Conservation (phyloP, 164 flowering plant species). For the Euptelea pleiosperma region DNA sequence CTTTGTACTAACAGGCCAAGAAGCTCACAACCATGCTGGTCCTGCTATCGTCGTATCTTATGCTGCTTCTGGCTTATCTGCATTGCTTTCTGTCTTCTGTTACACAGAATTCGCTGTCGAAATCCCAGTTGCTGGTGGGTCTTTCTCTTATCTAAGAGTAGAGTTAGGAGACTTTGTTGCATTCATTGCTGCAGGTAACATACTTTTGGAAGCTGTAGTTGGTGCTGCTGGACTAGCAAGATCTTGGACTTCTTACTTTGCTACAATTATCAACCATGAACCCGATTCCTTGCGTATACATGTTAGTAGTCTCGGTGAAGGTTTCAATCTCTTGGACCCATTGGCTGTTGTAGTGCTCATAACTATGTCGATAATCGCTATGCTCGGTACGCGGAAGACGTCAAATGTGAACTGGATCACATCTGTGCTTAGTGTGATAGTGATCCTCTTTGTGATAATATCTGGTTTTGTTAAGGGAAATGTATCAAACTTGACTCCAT, state of each 20-base stretch:
- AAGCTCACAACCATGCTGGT: conserved; percentile 57
- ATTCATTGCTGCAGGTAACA: conserved; percentile 67
- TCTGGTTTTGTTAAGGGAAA: conserved; percentile 48
- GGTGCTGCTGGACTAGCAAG: conserved; percentile 76
- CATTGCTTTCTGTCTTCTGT: conserved; percentile 67
- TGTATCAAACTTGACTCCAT: conserved; percentile 48
- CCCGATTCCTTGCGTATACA: conserved; percentile 48
- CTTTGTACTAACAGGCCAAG: conserved; percentile 67
- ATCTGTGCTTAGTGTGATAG: conserved; percentile 31
- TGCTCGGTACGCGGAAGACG: conserved; percentile 47
- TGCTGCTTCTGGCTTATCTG: conserved; percentile 62
- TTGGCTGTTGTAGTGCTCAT: conserved; percentile 48
- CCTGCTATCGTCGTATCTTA: conserved; percentile 69
- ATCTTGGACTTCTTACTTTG: conserved; percentile 71
- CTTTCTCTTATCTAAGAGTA: conserved; percentile 62
- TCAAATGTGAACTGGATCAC: conserved; percentile 52
- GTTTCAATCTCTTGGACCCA: conserved; percentile 67
- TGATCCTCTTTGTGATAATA: conserved; percentile 46
- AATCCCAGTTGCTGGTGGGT: conserved; percentile 81
- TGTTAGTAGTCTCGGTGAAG: conserved; percentile 32
- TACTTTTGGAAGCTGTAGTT: conserved; percentile 59
- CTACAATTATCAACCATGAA: conserved; percentile 37
- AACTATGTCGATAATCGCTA: conserved; percentile 42
- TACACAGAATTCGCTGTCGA: conserved; percentile 78
- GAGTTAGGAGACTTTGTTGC: conserved; percentile 79